Conservation (phyloP, 768 basidiomycete species). For the Lentinula raphanica region DNA sequence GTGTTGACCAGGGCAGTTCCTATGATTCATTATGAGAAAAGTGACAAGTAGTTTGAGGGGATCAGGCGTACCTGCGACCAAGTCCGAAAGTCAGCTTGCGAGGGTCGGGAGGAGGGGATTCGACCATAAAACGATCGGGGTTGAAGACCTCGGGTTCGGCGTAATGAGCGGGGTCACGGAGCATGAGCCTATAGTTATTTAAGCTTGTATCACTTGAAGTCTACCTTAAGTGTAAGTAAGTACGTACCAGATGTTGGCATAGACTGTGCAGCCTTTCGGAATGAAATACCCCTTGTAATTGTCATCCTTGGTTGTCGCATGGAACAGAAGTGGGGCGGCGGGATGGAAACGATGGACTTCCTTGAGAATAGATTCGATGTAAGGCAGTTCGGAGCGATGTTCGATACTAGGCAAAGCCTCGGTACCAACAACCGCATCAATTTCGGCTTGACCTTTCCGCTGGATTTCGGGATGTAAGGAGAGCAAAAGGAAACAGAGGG, state of each 20-base stretch:
- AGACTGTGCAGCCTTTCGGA: slow-evolving; percentile 25
- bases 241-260: slow-evolving; percentile 16
- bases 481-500: slow-evolving; percentile 7
- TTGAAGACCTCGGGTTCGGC: slow-evolving; percentile 11
- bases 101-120: slow-evolving; percentile 4
- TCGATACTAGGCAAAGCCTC: slow-evolving; percentile 13
- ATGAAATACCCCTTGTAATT: slow-evolving; percentile 32
- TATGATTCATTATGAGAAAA: neutral
- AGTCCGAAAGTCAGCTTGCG: slow-evolving; percentile 9
- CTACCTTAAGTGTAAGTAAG: too few relatives aligned
- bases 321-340: slow-evolving; percentile 8
- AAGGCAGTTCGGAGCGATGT: slow-evolving; percentile 13
- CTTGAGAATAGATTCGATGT: slow-evolving; percentile 13
- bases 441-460: slow-evolving; percentile 15
- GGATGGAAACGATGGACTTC: slow-evolving; percentile 8
- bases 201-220: neutral
- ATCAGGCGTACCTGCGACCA: slow-evolving; percentile 8
- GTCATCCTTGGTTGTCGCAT: slow-evolving; percentile 22
- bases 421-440: slow-evolving; percentile 15
- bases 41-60: neutral
- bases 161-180: slow-evolving; percentile 9
- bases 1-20: neutral
- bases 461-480: slow-evolving; percentile 12
- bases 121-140: slow-evolving; percentile 10
- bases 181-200: slow-evolving; percentile 12